A percentile compares a stretch with the other conserved stretches of the same genome.
phyloP scores from a whole-genome alignment of 495 filamentous ascomycete genomes.

The Hypoxylon fragiforme region DNA sequence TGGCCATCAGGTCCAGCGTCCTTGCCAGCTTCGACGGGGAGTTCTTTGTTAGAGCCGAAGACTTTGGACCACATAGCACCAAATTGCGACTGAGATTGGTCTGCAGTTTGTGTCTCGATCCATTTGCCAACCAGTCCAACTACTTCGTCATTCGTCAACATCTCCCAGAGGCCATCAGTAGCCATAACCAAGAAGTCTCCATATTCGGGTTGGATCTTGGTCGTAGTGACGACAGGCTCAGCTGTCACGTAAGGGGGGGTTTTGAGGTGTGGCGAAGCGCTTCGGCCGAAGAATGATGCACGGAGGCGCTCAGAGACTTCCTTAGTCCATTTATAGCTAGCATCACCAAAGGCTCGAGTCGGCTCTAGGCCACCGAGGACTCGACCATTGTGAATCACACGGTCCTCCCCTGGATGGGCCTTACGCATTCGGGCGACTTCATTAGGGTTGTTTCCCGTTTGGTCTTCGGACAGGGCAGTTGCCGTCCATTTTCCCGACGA shows the following conservation, averaged over 20 bases:
- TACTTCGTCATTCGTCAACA: conserved; percentile 98
- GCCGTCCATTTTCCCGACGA: conserved; percentile 89
- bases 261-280: conserved; percentile 68
- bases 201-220: conserved; percentile 83
- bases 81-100: conserved; percentile 42
- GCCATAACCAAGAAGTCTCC: conserved; percentile 97
- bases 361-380: conserved; percentile 92
- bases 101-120: conserved; percentile 74
- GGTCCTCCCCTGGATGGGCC: conserved; percentile 83
- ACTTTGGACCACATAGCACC: conserved; percentile 58
- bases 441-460: conserved; percentile 82
- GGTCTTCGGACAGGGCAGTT: conserved; percentile 84
- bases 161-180: conserved; percentile 98
- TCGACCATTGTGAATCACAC: conserved; percentile 83
- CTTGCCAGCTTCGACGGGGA: conserved; percentile 59
- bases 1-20: conserved; percentile 51
- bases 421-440: conserved; percentile 80
- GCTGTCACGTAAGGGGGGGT: conserved; percentile 98
- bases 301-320: conserved; percentile 82
- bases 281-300: conserved; percentile 80
- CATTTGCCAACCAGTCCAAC: conserved; percentile 95
- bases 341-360: conserved; percentile 91
- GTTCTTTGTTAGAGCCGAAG: conserved; percentile 54
- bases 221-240: conserved; percentile 94
- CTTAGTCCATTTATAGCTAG: conserved; percentile 91